Evolutionary conservation across 1,139 yeast genomes (phyloP), one percentile per base, ranked within the genome.

Genomic region (Nakaseomyces sp.): DNA sequence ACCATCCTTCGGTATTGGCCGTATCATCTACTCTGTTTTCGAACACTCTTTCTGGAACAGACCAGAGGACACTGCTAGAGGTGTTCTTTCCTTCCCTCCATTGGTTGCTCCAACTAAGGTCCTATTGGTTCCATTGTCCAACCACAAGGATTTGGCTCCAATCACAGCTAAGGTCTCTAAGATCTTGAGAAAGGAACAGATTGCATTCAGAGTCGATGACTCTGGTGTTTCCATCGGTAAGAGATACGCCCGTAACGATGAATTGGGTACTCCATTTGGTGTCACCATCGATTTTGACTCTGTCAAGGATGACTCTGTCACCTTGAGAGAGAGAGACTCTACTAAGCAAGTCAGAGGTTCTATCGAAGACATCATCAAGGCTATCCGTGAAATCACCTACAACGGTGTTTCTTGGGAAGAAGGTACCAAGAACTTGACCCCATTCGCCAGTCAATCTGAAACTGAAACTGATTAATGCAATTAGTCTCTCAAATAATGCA

Each of bases 1-100:
- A 71, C 99, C 99, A 51, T 93, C 99, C 6, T 93, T 93, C 61
- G 99, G 99, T 76, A 85, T 93, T 64, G 98, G 98, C 51, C 91
- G 99, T 73, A 87, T 93, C 64, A 73, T 93, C 54, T 93, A 93
- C 71, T 77, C 96, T 40, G 70, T 91, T 54, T 83, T 89, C 62
- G 99, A 93, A 72, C 99, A 93, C 69, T 77, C 78, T 48, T 93
- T 82, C 81, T 93, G 96, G 96, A 69, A 84, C 47, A 83, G 99
- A 70, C 86, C 94, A 25, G 96, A 84, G 62, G 95, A 88, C 62
- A 72, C 80, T 43, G 93, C 91, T 54, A 87, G 98, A 69, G 82
- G 85, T 47, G 95, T 87, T 17, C 74, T 93, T 55, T 87, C 97
- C 9, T 84, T 93, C 73, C 93, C 94, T 54, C 97, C 98, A 45